Evolutionary conservation across 805 yeast genomes (phyloP).

Genomic region (Ogataea siamensis): DNA sequence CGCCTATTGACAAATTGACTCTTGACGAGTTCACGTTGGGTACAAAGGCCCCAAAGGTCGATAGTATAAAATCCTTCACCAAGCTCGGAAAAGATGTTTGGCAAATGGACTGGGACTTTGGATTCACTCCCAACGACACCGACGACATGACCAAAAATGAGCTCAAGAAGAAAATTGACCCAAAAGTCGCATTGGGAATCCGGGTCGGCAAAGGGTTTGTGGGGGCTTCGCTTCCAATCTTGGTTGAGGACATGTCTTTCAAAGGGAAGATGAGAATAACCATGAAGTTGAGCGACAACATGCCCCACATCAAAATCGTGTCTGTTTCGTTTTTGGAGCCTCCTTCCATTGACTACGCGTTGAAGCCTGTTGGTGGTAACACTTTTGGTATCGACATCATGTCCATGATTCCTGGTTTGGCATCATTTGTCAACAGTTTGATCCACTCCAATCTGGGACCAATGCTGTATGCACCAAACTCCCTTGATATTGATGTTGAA

Average conservation of each 20-base stretch:
- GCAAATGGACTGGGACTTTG: slow-evolving; percentile 84
- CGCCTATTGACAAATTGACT: slow-evolving; percentile 71
- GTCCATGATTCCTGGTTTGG: slow-evolving; percentile 80
- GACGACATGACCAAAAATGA: slow-evolving; percentile 81
- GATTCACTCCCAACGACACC: slow-evolving; percentile 78
- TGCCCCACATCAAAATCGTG: slow-evolving; percentile 77
- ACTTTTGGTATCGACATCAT: slow-evolving; percentile 82
- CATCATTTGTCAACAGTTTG: slow-evolving; percentile 65
- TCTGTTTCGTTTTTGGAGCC: slow-evolving; percentile 74
- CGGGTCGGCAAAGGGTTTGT: slow-evolving; percentile 79
- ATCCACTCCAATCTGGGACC: slow-evolving; percentile 73
- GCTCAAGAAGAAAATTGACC: slow-evolving; percentile 66
- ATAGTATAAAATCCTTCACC: slow-evolving; percentile 70
- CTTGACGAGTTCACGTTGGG: slow-evolving; percentile 80
- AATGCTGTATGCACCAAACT: slow-evolving; percentile 79
- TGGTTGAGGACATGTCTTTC: slow-evolving; percentile 78
- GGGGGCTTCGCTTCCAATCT: slow-evolving; percentile 70
- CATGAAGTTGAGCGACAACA: slow-evolving; percentile 56
- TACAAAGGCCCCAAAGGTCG: slow-evolving; percentile 73
- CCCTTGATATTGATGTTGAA: slow-evolving; percentile 71
- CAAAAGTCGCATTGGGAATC: slow-evolving; percentile 78
- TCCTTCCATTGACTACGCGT: slow-evolving; percentile 72
- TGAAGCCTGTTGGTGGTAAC: slow-evolving; percentile 88
- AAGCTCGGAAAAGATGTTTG: slow-evolving; percentile 62
- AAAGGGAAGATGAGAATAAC: slow-evolving; percentile 68